Evolutionary conservation across 345 rosid genomes (phyloP).

Genomic region (Trapa incisa): DNA sequence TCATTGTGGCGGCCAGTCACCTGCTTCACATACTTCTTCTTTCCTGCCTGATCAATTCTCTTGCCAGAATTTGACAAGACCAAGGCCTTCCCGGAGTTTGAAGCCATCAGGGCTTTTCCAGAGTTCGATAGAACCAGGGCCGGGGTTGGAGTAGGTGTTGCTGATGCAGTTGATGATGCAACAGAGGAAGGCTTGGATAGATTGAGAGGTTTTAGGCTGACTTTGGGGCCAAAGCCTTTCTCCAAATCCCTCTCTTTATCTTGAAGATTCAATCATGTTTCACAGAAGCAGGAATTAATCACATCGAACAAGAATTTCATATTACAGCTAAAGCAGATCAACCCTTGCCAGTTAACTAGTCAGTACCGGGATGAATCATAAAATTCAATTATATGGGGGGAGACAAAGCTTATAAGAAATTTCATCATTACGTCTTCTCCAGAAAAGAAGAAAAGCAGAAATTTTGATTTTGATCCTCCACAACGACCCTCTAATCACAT

Average conservation of each 20-base stretch:
- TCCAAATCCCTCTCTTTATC: slow-evolving; percentile 27
- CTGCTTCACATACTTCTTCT: slow-evolving; percentile 84
- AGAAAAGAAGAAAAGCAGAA: background rate
- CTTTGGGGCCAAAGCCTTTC: slow-evolving; percentile 14
- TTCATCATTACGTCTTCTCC: background rate
- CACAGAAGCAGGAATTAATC: background rate
- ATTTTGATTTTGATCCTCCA: too few species aligned
- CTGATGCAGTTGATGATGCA: slow-evolving; percentile 19
- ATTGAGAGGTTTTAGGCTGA: slow-evolving; percentile 10
- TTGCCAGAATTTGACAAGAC: slow-evolving; percentile 53
- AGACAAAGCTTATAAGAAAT: background rate
- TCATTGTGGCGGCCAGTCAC: slow-evolving; percentile 92
- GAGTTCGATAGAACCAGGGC: slow-evolving; percentile 33
- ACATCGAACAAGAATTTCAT: background rate
- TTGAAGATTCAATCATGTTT: slow-evolving; percentile 9
- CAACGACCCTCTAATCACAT: too few species aligned
- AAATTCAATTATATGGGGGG: background rate
- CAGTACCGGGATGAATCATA: background rate
- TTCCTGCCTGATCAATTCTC: slow-evolving; percentile 53
- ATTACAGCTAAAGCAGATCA: background rate
- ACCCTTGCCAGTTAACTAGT: background rate
- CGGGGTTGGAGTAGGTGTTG: slow-evolving; percentile 35
- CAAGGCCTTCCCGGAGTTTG: slow-evolving; percentile 55
- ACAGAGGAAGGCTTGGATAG: slow-evolving; percentile 10
- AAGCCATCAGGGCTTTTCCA: slow-evolving; percentile 36